Percentiles rank a stretch among this genome's conserved stretches.
These are phyloP conservation scores for Ochetophila trinervis DNA, from an alignment of 306 rosid genomes.

Conservation along the genomic window DNA sequence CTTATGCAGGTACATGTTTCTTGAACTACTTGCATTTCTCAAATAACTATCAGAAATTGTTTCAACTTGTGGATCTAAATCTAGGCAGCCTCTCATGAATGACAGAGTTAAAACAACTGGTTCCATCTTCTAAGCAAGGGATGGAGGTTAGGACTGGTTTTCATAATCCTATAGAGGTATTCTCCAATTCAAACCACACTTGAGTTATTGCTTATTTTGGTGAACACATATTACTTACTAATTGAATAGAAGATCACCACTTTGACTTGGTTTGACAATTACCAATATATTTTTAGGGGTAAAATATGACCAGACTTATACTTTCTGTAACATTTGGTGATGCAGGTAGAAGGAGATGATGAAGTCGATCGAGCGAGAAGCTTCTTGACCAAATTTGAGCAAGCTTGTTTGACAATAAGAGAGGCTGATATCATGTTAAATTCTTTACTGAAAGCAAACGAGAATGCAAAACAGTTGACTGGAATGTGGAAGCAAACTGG, in stretches of 20 bases:
- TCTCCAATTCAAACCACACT: not conserved
- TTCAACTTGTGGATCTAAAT: conserved; percentile 17
- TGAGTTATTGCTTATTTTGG: not conserved
- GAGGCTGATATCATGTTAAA: conserved; percentile 80
- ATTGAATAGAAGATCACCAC: not conserved
- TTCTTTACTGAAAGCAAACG: conserved; percentile 77
- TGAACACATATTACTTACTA: not conserved
- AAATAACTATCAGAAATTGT: conserved; percentile 15
- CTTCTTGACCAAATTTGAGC: conserved; percentile 63
- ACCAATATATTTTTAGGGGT: not conserved
- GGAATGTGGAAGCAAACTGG: conserved; percentile 63
- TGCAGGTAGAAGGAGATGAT: conserved; percentile 40
- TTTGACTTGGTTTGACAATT: not conserved
- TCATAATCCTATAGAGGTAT: conserved; percentile 48
- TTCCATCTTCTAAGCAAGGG: conserved; percentile 30
- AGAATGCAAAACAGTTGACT: conserved; percentile 61
- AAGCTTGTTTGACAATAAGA: conserved; percentile 61
- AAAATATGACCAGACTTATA: conserved; percentile 21
- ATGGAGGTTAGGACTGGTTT: conserved; percentile 34
- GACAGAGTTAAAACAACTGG: conserved; percentile 47
- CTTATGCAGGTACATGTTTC: conserved; percentile 44
- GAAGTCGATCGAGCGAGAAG: conserved; percentile 33
- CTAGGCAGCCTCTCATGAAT: conserved; percentile 35
- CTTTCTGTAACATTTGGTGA: conserved; percentile 24
- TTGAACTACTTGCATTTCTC: conserved; percentile 15